These are phyloP conservation scores for Gamarada debralockiae DNA, from an alignment of 495 filamentous ascomycete genomes.

Conservation along the genomic window DNA sequence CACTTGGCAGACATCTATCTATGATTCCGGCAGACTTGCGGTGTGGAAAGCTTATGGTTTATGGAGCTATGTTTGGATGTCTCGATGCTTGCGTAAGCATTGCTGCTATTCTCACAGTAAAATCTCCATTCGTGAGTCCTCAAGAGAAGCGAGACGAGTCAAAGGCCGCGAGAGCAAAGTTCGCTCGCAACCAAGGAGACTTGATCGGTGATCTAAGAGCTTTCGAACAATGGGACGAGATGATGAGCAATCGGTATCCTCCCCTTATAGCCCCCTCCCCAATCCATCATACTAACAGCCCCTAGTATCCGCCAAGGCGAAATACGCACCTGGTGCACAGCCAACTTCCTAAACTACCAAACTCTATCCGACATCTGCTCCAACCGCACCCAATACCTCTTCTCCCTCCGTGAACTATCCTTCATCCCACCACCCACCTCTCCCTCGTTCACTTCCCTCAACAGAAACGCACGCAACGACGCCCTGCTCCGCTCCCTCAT, in stretches of 20 bases:
- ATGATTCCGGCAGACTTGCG: conserved; percentile 94
- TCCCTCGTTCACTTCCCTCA: conserved; percentile 27
- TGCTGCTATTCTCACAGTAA: conserved; percentile 80
- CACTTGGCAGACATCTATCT: conserved; percentile 82
- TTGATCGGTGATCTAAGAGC: conserved; percentile 81
- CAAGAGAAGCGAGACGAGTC: conserved; percentile 76
- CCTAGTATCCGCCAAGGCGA: conserved; percentile 51
- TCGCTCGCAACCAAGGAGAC: conserved; percentile 77
- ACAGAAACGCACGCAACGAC: conserved; percentile 41
- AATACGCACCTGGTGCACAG: conserved; percentile 75
- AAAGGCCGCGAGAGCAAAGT: conserved; percentile 69
- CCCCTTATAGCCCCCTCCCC: background rate
- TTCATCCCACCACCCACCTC: conserved; percentile 53
- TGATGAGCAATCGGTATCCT: conserved; percentile 39
- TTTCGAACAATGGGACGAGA: conserved; percentile 73
- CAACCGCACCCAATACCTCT: conserved; percentile 80
- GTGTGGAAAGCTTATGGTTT: conserved; percentile 92
- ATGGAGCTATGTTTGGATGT: conserved; percentile 89
- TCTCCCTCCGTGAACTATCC: conserved; percentile 79
- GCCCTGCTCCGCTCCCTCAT: conserved; percentile 79
- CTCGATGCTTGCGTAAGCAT: conserved; percentile 88
- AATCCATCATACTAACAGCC: conserved; percentile 9
- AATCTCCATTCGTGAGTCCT: conserved; percentile 79
- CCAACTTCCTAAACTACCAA: conserved; percentile 80
- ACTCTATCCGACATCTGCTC: conserved; percentile 83